Percentiles rank a stretch among this genome's conserved stretches.
These are phyloP conservation scores for Capsella rubella DNA, from an alignment of 441 rosid genomes.

Conservation along the genomic window DNA sequence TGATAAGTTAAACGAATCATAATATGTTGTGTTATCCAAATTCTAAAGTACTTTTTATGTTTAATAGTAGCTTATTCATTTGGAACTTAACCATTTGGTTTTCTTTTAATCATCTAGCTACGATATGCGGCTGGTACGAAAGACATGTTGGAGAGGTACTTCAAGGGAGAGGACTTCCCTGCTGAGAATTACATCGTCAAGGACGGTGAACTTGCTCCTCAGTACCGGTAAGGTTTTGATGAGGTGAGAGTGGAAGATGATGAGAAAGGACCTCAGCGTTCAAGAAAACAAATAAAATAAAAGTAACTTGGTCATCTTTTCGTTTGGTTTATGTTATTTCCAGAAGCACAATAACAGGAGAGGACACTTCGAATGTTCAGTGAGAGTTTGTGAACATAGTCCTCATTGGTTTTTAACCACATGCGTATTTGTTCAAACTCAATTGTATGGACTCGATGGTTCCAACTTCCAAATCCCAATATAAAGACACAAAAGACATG, in stretches of 20 bases:
- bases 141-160: conserved; percentile 91
- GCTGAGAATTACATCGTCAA: conserved; percentile 80
- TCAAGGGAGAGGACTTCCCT: conserved; percentile 91
- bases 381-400: conserved; percentile 8
- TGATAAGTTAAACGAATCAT: background rate
- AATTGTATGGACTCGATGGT: background rate
- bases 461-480: background rate
- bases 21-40: background rate
- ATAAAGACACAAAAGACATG: background rate
- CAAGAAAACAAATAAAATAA: background rate
- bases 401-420: background rate
- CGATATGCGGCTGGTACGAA: conserved; percentile 89
- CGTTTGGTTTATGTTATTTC: conserved; percentile 5
- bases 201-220: conserved; percentile 82
- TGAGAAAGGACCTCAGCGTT: background rate
- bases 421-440: background rate
- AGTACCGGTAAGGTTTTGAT: conserved; percentile 58
- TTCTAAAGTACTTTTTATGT: background rate
- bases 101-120: conserved; percentile 50
- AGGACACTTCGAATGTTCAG: background rate
- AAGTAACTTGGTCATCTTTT: background rate
- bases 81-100: background rate
- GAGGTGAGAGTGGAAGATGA: conserved; percentile 4
- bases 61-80: background rate
- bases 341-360: conserved; percentile 4